Conservation (phyloP, 1,139 yeast genomes). For the Arxiozyma slooffiae region DNA sequence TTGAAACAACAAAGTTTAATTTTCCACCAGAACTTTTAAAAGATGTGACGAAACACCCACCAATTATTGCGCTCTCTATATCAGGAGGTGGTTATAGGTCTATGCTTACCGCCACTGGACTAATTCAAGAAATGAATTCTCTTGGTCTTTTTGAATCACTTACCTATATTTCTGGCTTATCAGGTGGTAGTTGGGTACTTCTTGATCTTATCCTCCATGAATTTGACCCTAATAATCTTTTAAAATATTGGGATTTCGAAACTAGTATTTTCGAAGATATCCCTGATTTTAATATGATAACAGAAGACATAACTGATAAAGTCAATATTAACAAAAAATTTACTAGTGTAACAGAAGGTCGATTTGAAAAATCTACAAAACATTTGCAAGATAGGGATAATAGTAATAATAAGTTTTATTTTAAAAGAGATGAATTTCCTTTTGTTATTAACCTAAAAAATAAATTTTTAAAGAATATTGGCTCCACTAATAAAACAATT, state of each 20-base stretch:
- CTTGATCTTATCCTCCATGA: constrained; percentile 41
- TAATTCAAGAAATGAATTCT: constrained; percentile 41
- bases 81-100: no score
- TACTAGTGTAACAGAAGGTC: background rate
- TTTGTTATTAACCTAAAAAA: background rate
- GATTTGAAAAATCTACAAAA: background rate
- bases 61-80: constrained; percentile 45
- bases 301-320: constrained; percentile 24
- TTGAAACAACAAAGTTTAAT: constrained; percentile 30
- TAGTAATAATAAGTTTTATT: background rate
- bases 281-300: constrained; percentile 34
- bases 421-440: constrained; percentile 18
- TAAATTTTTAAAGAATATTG: background rate
- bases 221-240: constrained; percentile 34
- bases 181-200: constrained; percentile 65
- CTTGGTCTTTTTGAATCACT: constrained; percentile 47
- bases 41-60: constrained; percentile 17
- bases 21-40: constrained; percentile 26
- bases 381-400: background rate
- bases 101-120: no score
- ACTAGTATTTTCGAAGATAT: constrained; percentile 47
- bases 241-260: constrained; percentile 38
- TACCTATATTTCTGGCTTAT: constrained; percentile 49
- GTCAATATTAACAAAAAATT: constrained; percentile 2
- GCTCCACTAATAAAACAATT: constrained; percentile 8